These are phyloP conservation scores for Sisymbrium irio DNA, from an alignment of 345 rosid species.

Conservation along the genomic window DNA sequence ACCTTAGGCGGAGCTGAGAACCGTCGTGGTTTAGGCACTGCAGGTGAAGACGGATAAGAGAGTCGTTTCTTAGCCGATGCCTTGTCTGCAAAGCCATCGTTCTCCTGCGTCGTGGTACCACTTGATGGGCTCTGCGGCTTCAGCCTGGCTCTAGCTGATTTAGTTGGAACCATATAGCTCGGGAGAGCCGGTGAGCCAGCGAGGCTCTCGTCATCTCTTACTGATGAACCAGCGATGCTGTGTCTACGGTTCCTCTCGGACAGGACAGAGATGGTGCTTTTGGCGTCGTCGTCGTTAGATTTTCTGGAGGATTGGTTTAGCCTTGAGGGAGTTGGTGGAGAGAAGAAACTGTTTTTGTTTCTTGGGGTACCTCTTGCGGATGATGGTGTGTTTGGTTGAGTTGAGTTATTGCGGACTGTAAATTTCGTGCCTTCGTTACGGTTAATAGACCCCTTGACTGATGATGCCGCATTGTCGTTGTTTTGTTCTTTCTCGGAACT, in stretches of 20 bases:
- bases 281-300: conserved; percentile 66
- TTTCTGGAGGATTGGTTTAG: conserved; percentile 51
- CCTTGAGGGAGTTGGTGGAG: conserved; percentile 65
- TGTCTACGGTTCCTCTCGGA: conserved; percentile 66
- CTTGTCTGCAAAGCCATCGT: conserved; percentile 57
- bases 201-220: conserved; percentile 77
- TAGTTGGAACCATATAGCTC: conserved; percentile 88
- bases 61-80: conserved; percentile 72
- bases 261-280: conserved; percentile 63
- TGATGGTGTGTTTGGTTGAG: conserved; percentile 51
- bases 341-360: conserved; percentile 44
- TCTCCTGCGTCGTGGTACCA: conserved; percentile 36
- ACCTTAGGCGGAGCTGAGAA: conserved; percentile 80
- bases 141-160: conserved; percentile 84
- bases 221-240: conserved; percentile 58
- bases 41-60: conserved; percentile 74
- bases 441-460: conserved; percentile 44
- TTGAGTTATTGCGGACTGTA: conserved; percentile 59
- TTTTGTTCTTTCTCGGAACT: conserved; percentile 58
- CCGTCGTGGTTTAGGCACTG: conserved; percentile 54
- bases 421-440: conserved; percentile 62
- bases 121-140: conserved; percentile 54
- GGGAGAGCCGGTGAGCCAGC: conserved; percentile 59
- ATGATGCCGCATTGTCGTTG: conserved; percentile 47
- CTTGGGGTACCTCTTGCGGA: conserved; percentile 56